Evolutionary conservation across 768 basidiomycete species (phyloP), one percentile per base, ranked within the genome.

Genomic region (Exsudoporus frostii): DNA sequence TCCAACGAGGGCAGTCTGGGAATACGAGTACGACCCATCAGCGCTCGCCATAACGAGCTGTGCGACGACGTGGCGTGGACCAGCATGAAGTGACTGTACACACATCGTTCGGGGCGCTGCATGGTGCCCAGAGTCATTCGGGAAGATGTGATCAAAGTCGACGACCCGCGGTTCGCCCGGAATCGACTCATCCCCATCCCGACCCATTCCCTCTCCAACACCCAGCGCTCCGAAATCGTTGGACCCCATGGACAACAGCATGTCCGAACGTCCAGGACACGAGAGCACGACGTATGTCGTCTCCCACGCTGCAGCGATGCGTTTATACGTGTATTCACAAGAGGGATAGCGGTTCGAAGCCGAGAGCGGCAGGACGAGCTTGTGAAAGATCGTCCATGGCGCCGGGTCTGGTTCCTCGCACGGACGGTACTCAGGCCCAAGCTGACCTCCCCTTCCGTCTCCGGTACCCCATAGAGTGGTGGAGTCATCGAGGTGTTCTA

Each of bases 181-280:
- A 37, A 30, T 56, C 57, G 10, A 30, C 44, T 52, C 50, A 34
- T 11, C 32, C 5, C 45, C 22, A n/a, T 20, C 29, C 7, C n/a
- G 10, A 19, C 40, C 51, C 37, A 55, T 50, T 1, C 59, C 55
- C 1, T 52, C 55, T 6, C 80, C 86, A 41, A 79, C 62, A 1
- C 92, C 92, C 41, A 92, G 76, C 65, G 88, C 85, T 3, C 91
- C 92, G 61, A 85, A 92, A 64, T 92, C 92, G 69, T 95, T 79
- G 2, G 84, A 79, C 1, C 95, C 95, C 78, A 94, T 85, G 2
- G 92, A 83, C 22, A 96, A 62, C 27, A 95, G 57, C 4, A 81
- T 63, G 58, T 86, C 88, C 43, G 69, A 63, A 24, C 64, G 63
- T 7, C 65, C 73, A 15, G 65, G 58, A 46, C 60, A 63, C 11